Percentiles rank a stretch among this genome's conserved stretches.
These are phyloP conservation scores for Cerioporus squamosus DNA, from an alignment of 1,284 basidiomycete species.

Conservation along the genomic window DNA sequence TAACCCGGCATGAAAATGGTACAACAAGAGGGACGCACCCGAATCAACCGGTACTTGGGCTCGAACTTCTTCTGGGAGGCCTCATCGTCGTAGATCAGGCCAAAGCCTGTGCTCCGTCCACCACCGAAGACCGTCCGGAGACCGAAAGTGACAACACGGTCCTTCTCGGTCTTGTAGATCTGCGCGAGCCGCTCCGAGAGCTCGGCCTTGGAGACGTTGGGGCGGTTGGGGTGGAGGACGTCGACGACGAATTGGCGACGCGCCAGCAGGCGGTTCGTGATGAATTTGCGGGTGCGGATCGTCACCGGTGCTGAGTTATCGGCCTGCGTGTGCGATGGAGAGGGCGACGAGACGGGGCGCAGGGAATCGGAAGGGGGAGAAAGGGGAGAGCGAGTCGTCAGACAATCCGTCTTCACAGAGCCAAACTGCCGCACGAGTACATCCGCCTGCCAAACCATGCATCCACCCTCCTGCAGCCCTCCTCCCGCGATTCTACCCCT, in stretches of 20 bases:
- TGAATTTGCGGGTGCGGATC: conserved; percentile 98
- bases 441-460: conserved; percentile 34
- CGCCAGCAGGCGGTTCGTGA: conserved; percentile 97
- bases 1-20: neutral
- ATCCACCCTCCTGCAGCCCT: conserved; percentile 38
- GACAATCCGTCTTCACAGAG: conserved; percentile 25
- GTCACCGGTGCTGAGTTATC: conserved; percentile 93
- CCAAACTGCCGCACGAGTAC: conserved; percentile 26
- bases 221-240: conserved; percentile 93
- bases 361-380: conserved; percentile 10
- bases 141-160: conserved; percentile 79
- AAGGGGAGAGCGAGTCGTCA: conserved; percentile 18
- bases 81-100: conserved; percentile 97
- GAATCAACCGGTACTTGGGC: conserved; percentile 94
- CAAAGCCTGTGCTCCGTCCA: conserved; percentile 97
- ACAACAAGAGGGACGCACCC: conserved; percentile 63
- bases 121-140: conserved; percentile 97
- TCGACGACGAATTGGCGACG: conserved; percentile 94
- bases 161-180: conserved; percentile 81
- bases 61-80: conserved; percentile 96
- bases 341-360: conserved; percentile 11
- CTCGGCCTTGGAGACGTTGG: conserved; percentile 95
- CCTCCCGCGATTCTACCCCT: conserved; percentile 17
- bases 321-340: conserved; percentile 47
- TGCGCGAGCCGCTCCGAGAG: conserved; percentile 91